Base-by-base conservation (phyloP, 495 filamentous ascomycete species). In the Aspergillus kassunensis region DNA sequence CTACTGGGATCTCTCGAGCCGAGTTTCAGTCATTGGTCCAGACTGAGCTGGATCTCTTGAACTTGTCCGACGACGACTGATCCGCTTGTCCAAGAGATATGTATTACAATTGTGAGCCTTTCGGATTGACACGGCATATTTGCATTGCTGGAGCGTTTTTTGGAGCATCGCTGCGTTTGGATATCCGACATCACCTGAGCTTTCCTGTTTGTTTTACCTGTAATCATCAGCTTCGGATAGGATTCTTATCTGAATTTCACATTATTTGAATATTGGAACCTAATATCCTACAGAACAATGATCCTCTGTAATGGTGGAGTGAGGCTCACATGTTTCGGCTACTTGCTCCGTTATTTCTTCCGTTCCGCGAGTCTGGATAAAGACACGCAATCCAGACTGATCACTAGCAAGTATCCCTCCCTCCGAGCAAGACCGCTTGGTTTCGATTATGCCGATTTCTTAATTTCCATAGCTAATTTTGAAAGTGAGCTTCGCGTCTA, bases 11-110 rank as follows among this genome's bases (percentile, higher is more conserved):
- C 54, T 84, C 88, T 41, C 76, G 88, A 42, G 78, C 79, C 21
- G 91, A 96, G 56, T 97, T 98, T 69, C 87, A 91, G 68, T 72
- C 80, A 45, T 66, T 96, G 53, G 80, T 98, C 2, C 76, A 79
- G 69, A 88, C 78, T 3, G 93, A 98, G 70, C 63, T 97, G 57
- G 86, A 91, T 48, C 77, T 85, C 49, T 64, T 97, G 62, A 75
- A 80, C 27, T 68, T 96, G 64, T 75, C 95, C 58, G 91, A 93
- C 66, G 79, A 85, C 40, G 83, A 84, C 58, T 73, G 71, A 46
- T 30, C 29, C 11, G 9, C 29, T 13, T 31, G 30, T 45, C 24
- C 18, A 34, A 39, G 39, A 30, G 40, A 29, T 40, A 37, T 30
- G 43, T 44, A 19, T n/a, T 30, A 25, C 15, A 33, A 45, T 27